Base-by-base conservation (phyloP, 2,329 filamentous ascomycete species). In the Colletotrichum sp. region DNA sequence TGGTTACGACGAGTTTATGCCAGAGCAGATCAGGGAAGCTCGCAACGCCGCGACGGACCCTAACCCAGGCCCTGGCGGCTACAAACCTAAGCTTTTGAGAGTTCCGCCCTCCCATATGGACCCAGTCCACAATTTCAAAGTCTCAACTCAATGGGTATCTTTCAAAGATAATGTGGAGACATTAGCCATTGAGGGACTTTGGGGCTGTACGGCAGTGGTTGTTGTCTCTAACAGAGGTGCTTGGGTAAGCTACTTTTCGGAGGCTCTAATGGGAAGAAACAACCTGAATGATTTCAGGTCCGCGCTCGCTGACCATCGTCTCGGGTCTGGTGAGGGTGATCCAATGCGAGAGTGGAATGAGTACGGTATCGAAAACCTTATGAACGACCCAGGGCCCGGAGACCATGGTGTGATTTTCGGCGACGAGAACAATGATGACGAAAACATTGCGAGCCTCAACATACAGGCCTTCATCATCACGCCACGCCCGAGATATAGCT, bases 161-260 rank as follows among this genome's bases (percentile, higher is more conserved):
- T 68, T 68, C 65, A 57, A 57, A 22, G 65, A 68, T 30, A 55
- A 68, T 22, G 71, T 74, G 5, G 57, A 55, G 22, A 52, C 66
- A 22, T 34, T 74, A 8, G 71, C 66, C 44, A 66, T 74, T 36
- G 30, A 52, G n/a, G 55, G 57, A 16, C 55, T 74, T 15, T n/a
- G 28, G 32, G 71, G 71, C 36, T 74, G 71, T 60, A 70, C 71
- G 25, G 25, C 71, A 12, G 39, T 74, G 15, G 22, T 74, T 32
- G 48, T 71, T 11, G n/a, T 74, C 8, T 65, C 72, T 8, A 57
- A 16, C 11, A 28, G 36, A 22, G 72, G 72, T 8, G 72, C 67
- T 16, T 74, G 52, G 44, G 66, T 39, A 6, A 16, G 22, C 27
- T 39, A 70, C 27, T 61, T 70, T n/a, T 70, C 19, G 22, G 71